Conservation (phyloP, 306 rosid genomes). For the Castanea sativa region DNA sequence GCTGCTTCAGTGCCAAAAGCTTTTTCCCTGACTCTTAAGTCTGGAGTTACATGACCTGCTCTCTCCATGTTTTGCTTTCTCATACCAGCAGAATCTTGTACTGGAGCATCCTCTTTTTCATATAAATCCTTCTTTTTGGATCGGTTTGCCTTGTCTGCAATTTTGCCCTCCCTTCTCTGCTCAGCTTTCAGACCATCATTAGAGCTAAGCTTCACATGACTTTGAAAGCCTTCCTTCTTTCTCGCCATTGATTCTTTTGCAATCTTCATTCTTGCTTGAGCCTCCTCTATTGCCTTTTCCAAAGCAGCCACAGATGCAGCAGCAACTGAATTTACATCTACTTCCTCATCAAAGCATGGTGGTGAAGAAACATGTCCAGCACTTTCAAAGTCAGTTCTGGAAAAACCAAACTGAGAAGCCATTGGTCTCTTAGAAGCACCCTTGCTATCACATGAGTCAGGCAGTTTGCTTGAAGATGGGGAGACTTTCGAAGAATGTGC, state of each 20-base stretch:
- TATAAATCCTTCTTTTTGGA: conserved; percentile 32
- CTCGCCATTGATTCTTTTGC: conserved; percentile 75
- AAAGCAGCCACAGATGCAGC: conserved; percentile 87
- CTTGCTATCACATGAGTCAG: conserved; percentile 27
- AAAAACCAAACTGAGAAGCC: conserved; percentile 33
- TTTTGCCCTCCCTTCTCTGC: conserved; percentile 29
- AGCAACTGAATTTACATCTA: conserved; percentile 72
- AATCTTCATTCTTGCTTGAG: conserved; percentile 67
- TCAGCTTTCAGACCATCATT: conserved; percentile 38
- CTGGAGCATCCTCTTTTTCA: conserved; percentile 34
- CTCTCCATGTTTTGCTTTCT: conserved; percentile 30
- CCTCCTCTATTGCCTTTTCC: conserved; percentile 91
- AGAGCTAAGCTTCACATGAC: conserved; percentile 42
- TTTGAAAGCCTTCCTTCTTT: conserved; percentile 65
- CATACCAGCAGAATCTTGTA: conserved; percentile 31
- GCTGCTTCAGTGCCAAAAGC: conserved; percentile 27
- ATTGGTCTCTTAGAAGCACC: conserved; percentile 34
- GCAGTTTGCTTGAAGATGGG: conserved; percentile 28
- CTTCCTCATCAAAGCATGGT: conserved; percentile 53
- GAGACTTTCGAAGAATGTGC: conserved; percentile 32
- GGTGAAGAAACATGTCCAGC: conserved; percentile 45
- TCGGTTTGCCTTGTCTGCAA: conserved; percentile 28
- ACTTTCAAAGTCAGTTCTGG: conserved; percentile 32
- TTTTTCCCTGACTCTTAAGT: conserved; percentile 23
- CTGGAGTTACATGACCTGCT: conserved; percentile 36